A percentile compares a stretch with the other conserved stretches of the same genome.
phyloP scores from a whole-genome alignment of 208 protist genomes.

The Crithidia mellificae region DNA sequence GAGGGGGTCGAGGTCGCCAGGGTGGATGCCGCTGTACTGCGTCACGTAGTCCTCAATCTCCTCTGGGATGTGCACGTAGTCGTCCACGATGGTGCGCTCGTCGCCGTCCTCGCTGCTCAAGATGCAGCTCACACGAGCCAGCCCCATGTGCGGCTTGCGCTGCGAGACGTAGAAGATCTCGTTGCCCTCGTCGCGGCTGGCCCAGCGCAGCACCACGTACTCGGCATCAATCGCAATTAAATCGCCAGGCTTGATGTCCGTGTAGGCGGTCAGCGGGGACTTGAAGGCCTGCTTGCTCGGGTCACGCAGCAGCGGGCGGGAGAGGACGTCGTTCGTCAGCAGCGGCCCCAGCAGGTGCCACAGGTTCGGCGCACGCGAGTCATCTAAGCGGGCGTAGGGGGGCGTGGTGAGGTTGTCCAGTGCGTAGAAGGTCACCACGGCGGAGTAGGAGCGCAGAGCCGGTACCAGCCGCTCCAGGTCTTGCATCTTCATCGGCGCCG shows the following conservation, averaged over 20 bases:
- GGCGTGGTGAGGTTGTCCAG: constrained; percentile 70
- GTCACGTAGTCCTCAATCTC: constrained; percentile 91
- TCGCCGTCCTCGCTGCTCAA: constrained; percentile 78
- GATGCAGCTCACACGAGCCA: constrained; percentile 88
- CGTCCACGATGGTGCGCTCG: constrained; percentile 87
- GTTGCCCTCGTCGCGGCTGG: constrained; percentile 44
- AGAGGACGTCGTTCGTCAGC: constrained; percentile 77
- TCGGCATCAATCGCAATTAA: constrained; percentile 89
- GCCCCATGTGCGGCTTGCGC: constrained; percentile 81
- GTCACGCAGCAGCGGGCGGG: constrained; percentile 66
- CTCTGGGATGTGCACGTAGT: constrained; percentile 90
- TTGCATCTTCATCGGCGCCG: constrained; percentile 65
- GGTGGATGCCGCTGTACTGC: constrained; percentile 94
- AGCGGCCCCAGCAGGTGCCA: constrained; percentile 79
- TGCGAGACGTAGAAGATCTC: constrained; percentile 44
- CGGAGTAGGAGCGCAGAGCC: constrained; percentile 74
- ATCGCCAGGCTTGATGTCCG: constrained; percentile 74
- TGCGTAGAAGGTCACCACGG: constrained; percentile 84
- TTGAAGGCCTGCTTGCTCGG: constrained; percentile 60
- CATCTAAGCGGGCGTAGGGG: constrained; percentile 64
- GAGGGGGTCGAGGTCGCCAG: constrained; percentile 93
- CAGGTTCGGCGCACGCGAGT: constrained; percentile 74
- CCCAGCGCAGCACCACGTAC: constrained; percentile 89
- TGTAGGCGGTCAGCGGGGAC: constrained; percentile 66
- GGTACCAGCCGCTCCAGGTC: constrained; percentile 79